Percentiles rank a stretch among this genome's conserved stretches.
These are phyloP conservation scores for Suillus occidentalis DNA, from an alignment of 768 basidiomycete genomes.

Conservation along the genomic window DNA sequence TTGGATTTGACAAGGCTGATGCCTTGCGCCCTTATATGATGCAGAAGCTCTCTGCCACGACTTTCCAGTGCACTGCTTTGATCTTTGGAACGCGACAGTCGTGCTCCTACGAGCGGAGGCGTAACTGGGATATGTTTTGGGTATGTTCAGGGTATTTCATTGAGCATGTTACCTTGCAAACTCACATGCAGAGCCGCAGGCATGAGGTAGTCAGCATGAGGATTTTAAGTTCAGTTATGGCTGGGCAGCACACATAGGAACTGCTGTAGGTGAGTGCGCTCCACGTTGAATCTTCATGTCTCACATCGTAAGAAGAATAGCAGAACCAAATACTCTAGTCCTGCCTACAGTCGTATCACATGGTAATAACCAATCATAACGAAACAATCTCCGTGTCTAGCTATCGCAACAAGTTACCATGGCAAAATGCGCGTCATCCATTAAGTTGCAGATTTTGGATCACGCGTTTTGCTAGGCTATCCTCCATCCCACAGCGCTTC, in stretches of 20 bases:
- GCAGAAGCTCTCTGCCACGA: background rate
- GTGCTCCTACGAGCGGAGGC: background rate
- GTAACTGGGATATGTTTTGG: background rate
- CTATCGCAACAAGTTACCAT: background rate
- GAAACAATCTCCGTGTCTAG: background rate
- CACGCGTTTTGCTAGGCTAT: background rate
- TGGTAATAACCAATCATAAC: background rate
- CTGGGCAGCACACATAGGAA: background rate
- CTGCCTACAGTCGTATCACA: background rate
- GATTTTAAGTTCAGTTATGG: background rate
- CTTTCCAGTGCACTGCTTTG: background rate
- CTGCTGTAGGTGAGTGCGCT: background rate
- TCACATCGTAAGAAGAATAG: background rate
- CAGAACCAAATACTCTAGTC: background rate
- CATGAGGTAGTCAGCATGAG: background rate
- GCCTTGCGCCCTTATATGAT: background rate
- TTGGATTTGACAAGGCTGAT: background rate
- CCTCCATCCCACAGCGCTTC: constrained; percentile 1
- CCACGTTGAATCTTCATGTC: background rate
- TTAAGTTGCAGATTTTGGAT: background rate
- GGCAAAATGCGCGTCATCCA: background rate
- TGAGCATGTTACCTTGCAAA: background rate
- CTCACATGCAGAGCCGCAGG: background rate
- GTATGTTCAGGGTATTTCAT: background rate
- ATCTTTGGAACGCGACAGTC: background rate